Evolutionary conservation across 1,284 basidiomycete species (phyloP), one percentile per base, ranked within the genome.

Genomic region (Chiua sp.): DNA sequence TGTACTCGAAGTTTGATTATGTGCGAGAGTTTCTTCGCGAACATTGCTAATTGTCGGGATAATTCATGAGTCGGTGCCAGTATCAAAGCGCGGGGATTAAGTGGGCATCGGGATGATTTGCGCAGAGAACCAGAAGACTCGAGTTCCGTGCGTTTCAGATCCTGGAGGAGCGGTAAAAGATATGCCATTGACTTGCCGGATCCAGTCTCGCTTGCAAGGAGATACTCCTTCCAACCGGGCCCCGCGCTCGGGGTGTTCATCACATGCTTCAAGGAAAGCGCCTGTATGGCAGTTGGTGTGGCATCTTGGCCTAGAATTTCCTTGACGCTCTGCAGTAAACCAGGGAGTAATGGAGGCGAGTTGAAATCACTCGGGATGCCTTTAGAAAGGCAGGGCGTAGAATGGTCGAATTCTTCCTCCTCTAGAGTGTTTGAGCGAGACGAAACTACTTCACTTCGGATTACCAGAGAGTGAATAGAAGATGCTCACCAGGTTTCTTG

Each of bases 131-230:
- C 37, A 23, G 59, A 55, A 22, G 55, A 62, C 30, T 63, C 63
- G 23, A 74, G 60, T 68, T 92, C 87, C 3, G 81, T 80, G 53
- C 78, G 72, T 72, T 96, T 96, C 66, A 96, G 79, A 59, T 84
- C 79, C 65, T 95, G 91, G 5, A 96, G 79, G 51, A 96, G 73
- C 0, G 94, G 94, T 3, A 96, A 80, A 39, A 96, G 83, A 71
- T 95, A 96, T 1, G 94, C 93, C n/a, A 95, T 83, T 5, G 91
- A 93, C 78, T 96, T 96, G 2, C 94, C 94, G 0, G 92, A 93
- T 11, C 94, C 94, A 0, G 94, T 96, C 75, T 96, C 94, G 0
- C 91, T 89, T 0, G 92, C 93, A 2, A 96, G 81, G 13, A 96
- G 80, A 61, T 82, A 87, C 66, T 90, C 81, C 50, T 78, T 80